These are phyloP conservation scores for Protomyces arabidopsidicola DNA, from an alignment of 1,139 yeast genomes.

Conservation along the genomic window DNA sequence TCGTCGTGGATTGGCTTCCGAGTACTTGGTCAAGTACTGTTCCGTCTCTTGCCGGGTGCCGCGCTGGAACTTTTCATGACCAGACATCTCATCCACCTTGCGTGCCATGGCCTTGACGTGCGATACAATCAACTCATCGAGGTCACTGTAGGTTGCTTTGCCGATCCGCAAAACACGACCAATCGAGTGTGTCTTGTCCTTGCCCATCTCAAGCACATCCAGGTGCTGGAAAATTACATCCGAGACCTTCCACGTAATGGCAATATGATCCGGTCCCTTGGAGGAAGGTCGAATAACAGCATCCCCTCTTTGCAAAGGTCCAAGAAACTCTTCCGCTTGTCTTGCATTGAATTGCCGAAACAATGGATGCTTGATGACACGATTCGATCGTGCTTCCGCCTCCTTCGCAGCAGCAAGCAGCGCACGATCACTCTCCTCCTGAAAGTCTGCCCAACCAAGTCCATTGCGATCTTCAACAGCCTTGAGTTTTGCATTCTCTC, in stretches of 20 bases:
- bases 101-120: conserved; percentile 82
- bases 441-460: conserved; percentile 71
- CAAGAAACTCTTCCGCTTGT: conserved; percentile 91
- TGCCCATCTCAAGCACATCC: conserved; percentile 71
- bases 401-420: conserved; percentile 50
- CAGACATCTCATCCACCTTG: conserved; percentile 76
- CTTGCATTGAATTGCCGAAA: conserved; percentile 75
- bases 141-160: conserved; percentile 63
- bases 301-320: conserved; percentile 85
- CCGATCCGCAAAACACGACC: conserved; percentile 61
- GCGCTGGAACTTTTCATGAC: conserved; percentile 80
- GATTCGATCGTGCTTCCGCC: conserved; percentile 53
- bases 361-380: conserved; percentile 87
- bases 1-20: conserved; percentile 84
- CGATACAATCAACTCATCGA: conserved; percentile 87
- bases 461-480: conserved; percentile 35
- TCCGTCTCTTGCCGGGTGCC: conserved; percentile 69
- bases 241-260: conserved; percentile 95
- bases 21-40: conserved; percentile 82
- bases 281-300: conserved; percentile 93
- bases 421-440: conserved; percentile 64
- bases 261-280: conserved; percentile 77
- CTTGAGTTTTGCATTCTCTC: conserved; percentile 5
- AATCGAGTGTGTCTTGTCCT: conserved; percentile 57
- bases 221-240: conserved; percentile 87